These are phyloP conservation scores for Laburnicola sp. DNA, from an alignment of 2,329 filamentous ascomycete genomes.

Conservation along the genomic window DNA sequence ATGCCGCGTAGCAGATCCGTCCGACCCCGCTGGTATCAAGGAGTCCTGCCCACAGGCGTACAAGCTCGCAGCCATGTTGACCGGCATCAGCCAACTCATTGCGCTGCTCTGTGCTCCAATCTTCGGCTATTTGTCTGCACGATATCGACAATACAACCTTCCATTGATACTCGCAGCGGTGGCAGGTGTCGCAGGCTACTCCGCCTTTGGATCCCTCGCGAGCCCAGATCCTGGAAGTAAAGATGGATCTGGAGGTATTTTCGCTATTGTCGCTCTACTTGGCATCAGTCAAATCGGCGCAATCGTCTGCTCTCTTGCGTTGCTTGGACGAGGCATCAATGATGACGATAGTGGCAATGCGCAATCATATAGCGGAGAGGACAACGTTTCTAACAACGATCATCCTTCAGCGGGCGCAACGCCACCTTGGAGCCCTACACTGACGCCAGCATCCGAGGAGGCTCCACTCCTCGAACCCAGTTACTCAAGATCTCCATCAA, in stretches of 20 bases:
- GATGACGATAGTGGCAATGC: slow-evolving; percentile 42
- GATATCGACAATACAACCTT: slow-evolving; percentile 65
- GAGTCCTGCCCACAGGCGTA: slow-evolving; percentile 85
- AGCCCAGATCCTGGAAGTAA: slow-evolving; percentile 75
- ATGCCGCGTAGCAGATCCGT: slow-evolving; percentile 60
- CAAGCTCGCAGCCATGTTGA: slow-evolving; percentile 81
- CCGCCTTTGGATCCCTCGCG: slow-evolving; percentile 71
- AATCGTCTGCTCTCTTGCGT: slow-evolving; percentile 92
- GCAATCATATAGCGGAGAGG: slow-evolving; percentile 11
- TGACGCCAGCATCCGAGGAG: slow-evolving; percentile 34
- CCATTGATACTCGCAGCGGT: slow-evolving; percentile 73
- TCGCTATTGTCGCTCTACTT: slow-evolving; percentile 76
- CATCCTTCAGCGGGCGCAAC: slow-evolving; percentile 41
- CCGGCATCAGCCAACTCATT: slow-evolving; percentile 83
- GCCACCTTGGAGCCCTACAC: slow-evolving; percentile 34
- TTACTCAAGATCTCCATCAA: slow-evolving; percentile 13
- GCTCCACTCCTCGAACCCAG: slow-evolving; percentile 30
- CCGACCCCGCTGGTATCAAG: slow-evolving; percentile 67
- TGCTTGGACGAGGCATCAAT: slow-evolving; percentile 80
- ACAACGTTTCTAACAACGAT: slow-evolving; percentile 19
- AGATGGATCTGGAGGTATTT: slow-evolving; percentile 69
- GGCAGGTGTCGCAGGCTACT: slow-evolving; percentile 77
- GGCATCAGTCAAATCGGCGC: slow-evolving; percentile 94
- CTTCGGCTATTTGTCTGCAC: slow-evolving; percentile 83
- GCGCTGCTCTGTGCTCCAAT: slow-evolving; percentile 82